Evolutionary conservation across 108 stramenopile species (phyloP), one percentile per base, ranked within the genome.

Genomic region (Nitzschia sp.): DNA sequence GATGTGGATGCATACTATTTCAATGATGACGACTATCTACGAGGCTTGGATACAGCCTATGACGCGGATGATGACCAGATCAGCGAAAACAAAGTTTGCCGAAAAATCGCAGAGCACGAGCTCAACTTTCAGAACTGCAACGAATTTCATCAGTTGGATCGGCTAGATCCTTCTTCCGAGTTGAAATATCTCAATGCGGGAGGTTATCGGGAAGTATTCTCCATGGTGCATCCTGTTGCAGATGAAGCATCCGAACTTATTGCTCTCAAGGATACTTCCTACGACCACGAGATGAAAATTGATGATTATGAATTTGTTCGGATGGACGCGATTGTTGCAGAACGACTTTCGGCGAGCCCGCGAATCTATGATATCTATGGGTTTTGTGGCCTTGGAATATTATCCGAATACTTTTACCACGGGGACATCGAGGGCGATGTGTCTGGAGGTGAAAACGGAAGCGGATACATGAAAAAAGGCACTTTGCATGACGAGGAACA

Each of bases 281-380:
- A 46, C 34, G 36, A 62, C 29, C 34, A 26, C 2, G 66, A 34
- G 2, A 38, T 50, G 23, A 23, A 19, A 3, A 29, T 32, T 23
- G 56, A 69, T 1, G 19, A 54, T 19, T 76, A 41, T 47, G 75
- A 76, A 48, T 76, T 59, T 26, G 61, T 68, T 64, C 80, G 89
- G 9, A 89, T 79, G 78, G 93, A 94, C 54, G 85, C 90, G 30
- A 75, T 90, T 56, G 83, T 91, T 25, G 84, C 82, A 63, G 93
- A 94, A 68, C 72, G 81, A 35, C 73, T 94, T 15, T 77, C 90
- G 11, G 47, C 81, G 13, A 72, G 73, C 62, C 87, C 86, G 4
- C 68, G 82, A 2, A 82, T 88, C 59, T 77, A 78, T 27, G 73
- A 91, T 46, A 88, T 94, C 45, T 94, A 85, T 65, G 87, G 88